Evolutionary conservation across 1,139 yeast species (phyloP).

Genomic region (Kurtzmaniella quercitrusa): DNA sequence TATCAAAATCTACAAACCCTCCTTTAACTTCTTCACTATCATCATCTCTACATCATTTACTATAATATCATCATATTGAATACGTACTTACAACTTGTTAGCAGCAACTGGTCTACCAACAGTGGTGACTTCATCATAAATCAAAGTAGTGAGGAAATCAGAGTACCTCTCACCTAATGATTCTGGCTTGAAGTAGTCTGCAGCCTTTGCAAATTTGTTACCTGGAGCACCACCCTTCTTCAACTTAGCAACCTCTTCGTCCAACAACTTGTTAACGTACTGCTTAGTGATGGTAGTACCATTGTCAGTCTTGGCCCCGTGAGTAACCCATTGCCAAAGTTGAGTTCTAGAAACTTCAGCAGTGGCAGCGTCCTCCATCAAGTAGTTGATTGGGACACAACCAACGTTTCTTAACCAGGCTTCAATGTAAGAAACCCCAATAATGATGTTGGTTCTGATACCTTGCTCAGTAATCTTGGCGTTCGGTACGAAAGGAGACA

Average conservation of each 20-base stretch:
- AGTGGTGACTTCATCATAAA: conserved; percentile 66
- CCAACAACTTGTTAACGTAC: conserved; percentile 51
- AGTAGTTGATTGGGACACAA: conserved; percentile 76
- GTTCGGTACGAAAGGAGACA: conserved; percentile 64
- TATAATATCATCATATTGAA: neutral
- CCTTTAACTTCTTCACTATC: no score
- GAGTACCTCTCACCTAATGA: conserved; percentile 63
- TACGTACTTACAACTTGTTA: conserved; percentile 34
- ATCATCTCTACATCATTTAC: neutral
- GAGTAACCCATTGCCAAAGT: conserved; percentile 82
- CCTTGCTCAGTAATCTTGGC: conserved; percentile 70
- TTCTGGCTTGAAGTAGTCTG: conserved; percentile 61
- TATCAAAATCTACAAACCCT: no score
- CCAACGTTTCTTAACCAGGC: conserved; percentile 82
- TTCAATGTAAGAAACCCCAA: conserved; percentile 75
- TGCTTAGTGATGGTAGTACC: conserved; percentile 57
- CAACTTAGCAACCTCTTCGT: conserved; percentile 61
- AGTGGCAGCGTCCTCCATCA: conserved; percentile 88
- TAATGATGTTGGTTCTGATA: conserved; percentile 63
- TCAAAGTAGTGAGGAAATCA: conserved; percentile 68
- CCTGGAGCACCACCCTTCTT: conserved; percentile 45
- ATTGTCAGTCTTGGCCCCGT: conserved; percentile 58
- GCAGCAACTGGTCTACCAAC: conserved; percentile 43
- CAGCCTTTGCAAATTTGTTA: conserved; percentile 60
- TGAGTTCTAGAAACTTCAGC: conserved; percentile 83